Conservation (phyloP, 306 rosid species). For the Alnus rubra region DNA sequence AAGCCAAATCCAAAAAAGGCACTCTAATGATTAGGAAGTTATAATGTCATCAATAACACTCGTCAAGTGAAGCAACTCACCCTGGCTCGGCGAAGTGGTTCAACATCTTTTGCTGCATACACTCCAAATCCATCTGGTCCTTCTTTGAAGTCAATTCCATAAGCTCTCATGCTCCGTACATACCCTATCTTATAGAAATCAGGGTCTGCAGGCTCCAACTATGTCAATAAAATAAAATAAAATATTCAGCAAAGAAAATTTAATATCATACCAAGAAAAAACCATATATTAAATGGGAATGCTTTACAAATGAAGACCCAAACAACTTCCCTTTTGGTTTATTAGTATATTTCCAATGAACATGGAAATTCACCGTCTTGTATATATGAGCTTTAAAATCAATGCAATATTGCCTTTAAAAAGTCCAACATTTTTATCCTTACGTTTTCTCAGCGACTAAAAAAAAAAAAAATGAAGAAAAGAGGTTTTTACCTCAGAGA, state of each 20-base stretch:
- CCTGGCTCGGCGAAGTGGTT: slow-evolving; percentile 91
- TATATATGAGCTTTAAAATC: not conserved
- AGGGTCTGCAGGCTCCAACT: slow-evolving; percentile 93
- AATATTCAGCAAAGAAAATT: not conserved
- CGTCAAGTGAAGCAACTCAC: slow-evolving; percentile 49
- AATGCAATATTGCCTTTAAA: not conserved
- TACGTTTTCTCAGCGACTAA: slow-evolving; percentile 9
- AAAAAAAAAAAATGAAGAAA: not conserved
- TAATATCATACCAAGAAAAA: not conserved
- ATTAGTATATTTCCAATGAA: not conserved
- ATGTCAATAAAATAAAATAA: slow-evolving; percentile 14
- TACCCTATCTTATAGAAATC: slow-evolving; percentile 93
- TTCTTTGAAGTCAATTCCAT: slow-evolving; percentile 90
- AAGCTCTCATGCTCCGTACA: slow-evolving; percentile 86
- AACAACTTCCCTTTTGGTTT: not conserved
- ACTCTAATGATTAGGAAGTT: not conserved
- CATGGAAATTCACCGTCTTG: not conserved
- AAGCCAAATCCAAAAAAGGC: no score
- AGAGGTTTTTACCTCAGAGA: slow-evolving; percentile 54
- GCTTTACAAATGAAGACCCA: not conserved
- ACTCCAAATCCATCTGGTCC: slow-evolving; percentile 96
- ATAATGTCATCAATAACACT: slow-evolving; percentile 1
- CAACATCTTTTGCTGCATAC: slow-evolving; percentile 94
- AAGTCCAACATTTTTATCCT: slow-evolving; percentile 1
- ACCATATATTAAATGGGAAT: not conserved